Evolutionary conservation across 1,284 basidiomycete genomes (phyloP).

Genomic region (Puccinia sorghi): DNA sequence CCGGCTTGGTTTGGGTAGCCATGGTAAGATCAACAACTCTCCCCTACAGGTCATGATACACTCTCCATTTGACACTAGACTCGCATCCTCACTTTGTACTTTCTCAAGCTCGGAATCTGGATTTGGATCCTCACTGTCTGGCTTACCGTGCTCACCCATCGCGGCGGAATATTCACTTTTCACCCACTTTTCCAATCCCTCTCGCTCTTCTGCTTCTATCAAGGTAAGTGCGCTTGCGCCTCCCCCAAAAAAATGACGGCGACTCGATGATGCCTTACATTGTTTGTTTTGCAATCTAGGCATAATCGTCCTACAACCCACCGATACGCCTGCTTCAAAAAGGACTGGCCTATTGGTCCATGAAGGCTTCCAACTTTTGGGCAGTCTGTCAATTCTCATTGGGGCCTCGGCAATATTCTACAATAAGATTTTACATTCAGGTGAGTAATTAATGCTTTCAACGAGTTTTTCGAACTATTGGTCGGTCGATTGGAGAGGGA

Average conservation of each 20-base stretch:
- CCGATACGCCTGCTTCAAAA: constrained; percentile 25
- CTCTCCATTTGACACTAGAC: no score
- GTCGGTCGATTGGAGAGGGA: background rate
- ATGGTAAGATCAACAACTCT: constrained; percentile 8
- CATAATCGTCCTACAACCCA: constrained; percentile 46
- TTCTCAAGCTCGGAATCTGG: constrained; percentile 23
- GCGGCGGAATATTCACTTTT: constrained; percentile 43
- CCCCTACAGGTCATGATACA: no score
- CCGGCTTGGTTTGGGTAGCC: constrained; percentile 36
- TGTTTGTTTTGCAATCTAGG: constrained; percentile 20
- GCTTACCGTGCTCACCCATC: constrained; percentile 32
- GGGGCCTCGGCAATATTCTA: constrained; percentile 30
- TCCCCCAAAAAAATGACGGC: no score
- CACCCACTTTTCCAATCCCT: constrained; percentile 48
- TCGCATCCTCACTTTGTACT: no score
- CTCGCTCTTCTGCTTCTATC: constrained; percentile 43
- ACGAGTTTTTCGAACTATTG: background rate
- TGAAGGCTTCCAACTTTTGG: constrained; percentile 43
- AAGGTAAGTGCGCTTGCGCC: constrained; percentile 4
- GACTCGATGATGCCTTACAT: no score
- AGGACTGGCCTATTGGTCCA: constrained; percentile 35
- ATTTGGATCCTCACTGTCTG: constrained; percentile 46
- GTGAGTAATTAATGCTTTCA: background rate
- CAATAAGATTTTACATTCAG: constrained; percentile 43
- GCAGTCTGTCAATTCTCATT: constrained; percentile 29